Evolutionary conservation across 108 stramenopile genomes (phyloP), one percentile per base, ranked within the genome.

Genomic region (Chaetoceros tenuissimus): DNA sequence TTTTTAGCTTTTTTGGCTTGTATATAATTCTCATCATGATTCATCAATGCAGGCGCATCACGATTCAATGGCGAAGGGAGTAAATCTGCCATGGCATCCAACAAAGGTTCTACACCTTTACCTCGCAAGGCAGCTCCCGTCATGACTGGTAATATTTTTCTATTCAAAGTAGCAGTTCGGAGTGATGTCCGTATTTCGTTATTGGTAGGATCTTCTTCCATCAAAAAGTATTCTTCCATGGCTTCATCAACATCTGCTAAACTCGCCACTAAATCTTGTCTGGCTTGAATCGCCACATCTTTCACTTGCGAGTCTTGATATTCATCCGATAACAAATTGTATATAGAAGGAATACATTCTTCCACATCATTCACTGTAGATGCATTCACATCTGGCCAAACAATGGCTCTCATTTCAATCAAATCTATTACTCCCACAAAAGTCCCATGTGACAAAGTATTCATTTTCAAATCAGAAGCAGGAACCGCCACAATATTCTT

Each of bases 21-120:
- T 34, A 17, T 55, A 28, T 27, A 16, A 1, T 26, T 23, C 18
- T 24, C 65, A 17, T 48, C 58, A 40, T 77, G 62, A 40, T 67
- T 71, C 21, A 76, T 44, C 60, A 89, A 48, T 26, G 78, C 63
- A 8, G 87, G 84, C 17, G 88, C 71, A 28, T 62, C 28, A 5
- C 88, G 71, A 73, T 99, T 95, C 22, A 96, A 68, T 0, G 99
- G 99, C 34, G 82, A 84, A 2, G 99, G 99, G 16, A 98, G 68
- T 40, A 86, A 89, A 60, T 94, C 95, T 18, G 86, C 85, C 60
- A 97, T 79, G 23, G 77, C 73, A 72, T 99, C 97, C 52, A 99
- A 73, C 8, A 98, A 55, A 18, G 94, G 84, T 58, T 98, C 96
- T 20, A 98, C 80, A 24, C 97, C 97, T 45, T 81, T 77, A 31